These are phyloP conservation scores for Chaetoscypha palmicola DNA, from an alignment of 2,329 filamentous ascomycete species.

Conservation along the genomic window DNA sequence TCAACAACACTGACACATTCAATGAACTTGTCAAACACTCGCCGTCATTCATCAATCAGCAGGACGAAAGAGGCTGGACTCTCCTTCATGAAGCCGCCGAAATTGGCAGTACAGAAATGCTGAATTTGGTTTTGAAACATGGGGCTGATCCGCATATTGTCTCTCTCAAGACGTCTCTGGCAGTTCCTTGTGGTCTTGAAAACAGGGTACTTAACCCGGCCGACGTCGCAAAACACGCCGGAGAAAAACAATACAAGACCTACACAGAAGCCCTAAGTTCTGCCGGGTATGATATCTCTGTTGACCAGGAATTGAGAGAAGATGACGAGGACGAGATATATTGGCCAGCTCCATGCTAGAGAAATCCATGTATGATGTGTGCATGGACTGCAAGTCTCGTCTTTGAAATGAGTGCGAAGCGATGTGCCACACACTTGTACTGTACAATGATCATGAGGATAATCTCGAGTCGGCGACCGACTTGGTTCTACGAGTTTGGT, in stretches of 20 bases:
- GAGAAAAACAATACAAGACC: not conserved
- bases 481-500: too few species aligned
- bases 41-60: not conserved
- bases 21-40: constrained; percentile 1
- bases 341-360: too few species aligned
- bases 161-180: not conserved
- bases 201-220: not conserved
- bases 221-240: not conserved
- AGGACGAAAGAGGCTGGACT: constrained; percentile 4
- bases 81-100: constrained; percentile 4
- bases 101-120: not conserved
- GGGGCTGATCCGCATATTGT: constrained; percentile 5
- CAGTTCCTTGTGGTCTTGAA: not conserved
- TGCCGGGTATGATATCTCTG: not conserved
- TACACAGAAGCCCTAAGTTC: not conserved
- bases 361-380: too few species aligned
- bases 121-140: not conserved
- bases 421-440: too few species aligned
- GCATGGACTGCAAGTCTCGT: too few species aligned
- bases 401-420: too few species aligned
- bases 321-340: constrained; percentile 2
- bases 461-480: too few species aligned
- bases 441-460: too few species aligned
- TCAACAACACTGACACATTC: constrained; percentile 6
- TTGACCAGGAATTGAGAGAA: not conserved